Evolutionary conservation across 1,284 basidiomycete species (phyloP).

Genomic region (Meripilus lineatus): DNA sequence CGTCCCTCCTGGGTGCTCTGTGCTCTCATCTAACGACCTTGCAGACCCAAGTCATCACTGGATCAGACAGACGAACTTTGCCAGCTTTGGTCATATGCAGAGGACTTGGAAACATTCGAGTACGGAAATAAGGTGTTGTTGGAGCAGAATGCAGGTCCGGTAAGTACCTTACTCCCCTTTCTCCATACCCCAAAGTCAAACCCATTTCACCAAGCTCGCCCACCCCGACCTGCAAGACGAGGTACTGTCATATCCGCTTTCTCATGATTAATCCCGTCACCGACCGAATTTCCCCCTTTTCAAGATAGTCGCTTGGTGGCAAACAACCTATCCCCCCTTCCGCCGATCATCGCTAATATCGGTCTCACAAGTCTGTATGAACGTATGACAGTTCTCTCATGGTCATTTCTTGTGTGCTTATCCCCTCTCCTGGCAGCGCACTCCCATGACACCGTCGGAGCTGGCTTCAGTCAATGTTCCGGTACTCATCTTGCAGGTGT

Average conservation of each 20-base stretch:
- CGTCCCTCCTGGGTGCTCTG: constrained; percentile 3
- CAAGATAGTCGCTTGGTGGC: constrained; percentile 64
- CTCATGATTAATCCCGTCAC: background rate
- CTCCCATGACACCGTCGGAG: constrained; percentile 41
- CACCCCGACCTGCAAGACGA: constrained; percentile 54
- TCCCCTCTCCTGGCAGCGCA: constrained; percentile 36
- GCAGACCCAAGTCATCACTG: constrained; percentile 53
- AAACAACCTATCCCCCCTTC: constrained; percentile 47
- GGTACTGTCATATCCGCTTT: constrained; percentile 34
- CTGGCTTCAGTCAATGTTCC: constrained; percentile 54
- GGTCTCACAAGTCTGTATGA: constrained; percentile 21
- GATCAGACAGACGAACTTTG: constrained; percentile 58
- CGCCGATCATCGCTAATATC: constrained; percentile 48
- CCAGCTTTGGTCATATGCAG: constrained; percentile 58
- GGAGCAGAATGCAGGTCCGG: constrained; percentile 48
- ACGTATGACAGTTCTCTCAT: constrained; percentile 45
- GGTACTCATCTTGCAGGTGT: constrained; percentile 67
- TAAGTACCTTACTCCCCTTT: constrained; percentile 21
- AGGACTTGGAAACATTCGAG: constrained; percentile 64
- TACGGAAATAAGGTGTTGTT: constrained; percentile 56
- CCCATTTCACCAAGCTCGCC: constrained; percentile 17
- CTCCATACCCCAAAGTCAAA: background rate
- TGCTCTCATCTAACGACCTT: constrained; percentile 9
- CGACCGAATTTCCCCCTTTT: background rate
- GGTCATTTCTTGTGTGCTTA: constrained; percentile 3